These are phyloP conservation scores for Acacia concinna DNA, from an alignment of 331 rosid genomes.

Conservation along the genomic window DNA sequence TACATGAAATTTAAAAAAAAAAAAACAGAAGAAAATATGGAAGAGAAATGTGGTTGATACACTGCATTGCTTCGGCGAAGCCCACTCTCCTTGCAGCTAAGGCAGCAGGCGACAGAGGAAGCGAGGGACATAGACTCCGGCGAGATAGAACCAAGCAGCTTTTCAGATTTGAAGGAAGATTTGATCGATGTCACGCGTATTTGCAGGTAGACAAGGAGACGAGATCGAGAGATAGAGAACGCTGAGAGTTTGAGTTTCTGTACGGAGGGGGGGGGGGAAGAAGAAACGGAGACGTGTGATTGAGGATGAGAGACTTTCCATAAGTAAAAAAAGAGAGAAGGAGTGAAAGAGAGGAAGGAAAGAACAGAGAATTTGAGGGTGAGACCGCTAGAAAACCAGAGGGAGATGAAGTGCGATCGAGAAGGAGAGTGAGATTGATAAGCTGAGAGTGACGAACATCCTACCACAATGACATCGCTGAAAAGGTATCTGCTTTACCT, in stretches of 20 bases:
- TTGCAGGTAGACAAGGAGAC: neutral
- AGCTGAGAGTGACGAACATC: neutral
- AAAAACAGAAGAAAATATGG: neutral
- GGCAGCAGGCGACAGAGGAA: neutral
- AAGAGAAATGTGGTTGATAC: neutral
- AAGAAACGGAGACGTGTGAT: neutral
- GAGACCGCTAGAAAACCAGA: neutral
- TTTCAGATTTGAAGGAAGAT: neutral
- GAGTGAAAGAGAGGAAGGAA: neutral
- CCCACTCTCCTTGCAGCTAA: neutral
- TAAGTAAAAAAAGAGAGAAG: neutral
- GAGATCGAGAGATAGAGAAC: neutral
- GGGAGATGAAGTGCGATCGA: neutral
- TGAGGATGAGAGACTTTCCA: neutral
- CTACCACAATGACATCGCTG: neutral
- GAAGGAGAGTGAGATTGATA: neutral
- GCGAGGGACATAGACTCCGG: neutral
- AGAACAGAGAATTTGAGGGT: neutral
- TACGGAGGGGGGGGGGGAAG: neutral
- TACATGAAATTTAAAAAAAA: too few relatives aligned
- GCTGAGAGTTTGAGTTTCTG: neutral
- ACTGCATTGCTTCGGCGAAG: neutral
- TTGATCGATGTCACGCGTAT: neutral
- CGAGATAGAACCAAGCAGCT: neutral
- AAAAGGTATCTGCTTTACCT: neutral